Evolutionary conservation across 2,329 filamentous ascomycete species (phyloP).

Genomic region (Hypomyces perniciosus): DNA sequence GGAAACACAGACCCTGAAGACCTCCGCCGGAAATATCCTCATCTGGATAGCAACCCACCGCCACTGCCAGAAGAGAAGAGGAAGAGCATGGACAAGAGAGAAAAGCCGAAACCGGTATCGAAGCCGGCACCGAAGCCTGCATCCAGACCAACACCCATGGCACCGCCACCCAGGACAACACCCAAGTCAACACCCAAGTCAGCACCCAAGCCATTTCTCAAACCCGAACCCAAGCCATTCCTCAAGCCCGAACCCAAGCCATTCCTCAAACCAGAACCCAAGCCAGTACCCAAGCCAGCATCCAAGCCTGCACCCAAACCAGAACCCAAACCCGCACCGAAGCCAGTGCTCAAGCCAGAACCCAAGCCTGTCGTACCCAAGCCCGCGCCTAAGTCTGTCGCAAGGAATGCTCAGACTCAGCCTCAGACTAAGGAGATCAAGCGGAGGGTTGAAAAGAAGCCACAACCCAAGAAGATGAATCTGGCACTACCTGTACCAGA

Average conservation of each 20-base stretch:
- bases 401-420: too few species aligned
- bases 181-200: too few species aligned
- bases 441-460: constrained; percentile 11
- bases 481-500: constrained; percentile 29
- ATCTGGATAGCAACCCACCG: constrained; percentile 43
- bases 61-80: constrained; percentile 21
- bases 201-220: too few species aligned
- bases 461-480: constrained; percentile 31
- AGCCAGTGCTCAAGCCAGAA: too few species aligned
- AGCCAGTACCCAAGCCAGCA: too few species aligned
- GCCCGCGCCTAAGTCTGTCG: too few species aligned
- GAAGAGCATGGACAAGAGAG: constrained; percentile 20
- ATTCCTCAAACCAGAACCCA: too few species aligned
- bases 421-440: constrained; percentile 23
- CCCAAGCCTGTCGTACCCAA: too few species aligned
- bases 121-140: constrained; percentile 20
- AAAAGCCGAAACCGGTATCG: constrained; percentile 20
- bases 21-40: constrained; percentile 61
- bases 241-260: too few species aligned
- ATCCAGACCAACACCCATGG: constrained; percentile 8
- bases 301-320: too few species aligned
- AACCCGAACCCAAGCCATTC: too few species aligned
- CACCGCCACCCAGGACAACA: constrained; percentile 10
- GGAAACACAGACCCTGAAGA: constrained; percentile 57
- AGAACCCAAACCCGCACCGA: too few species aligned